A percentile compares a stretch with the other conserved stretches of the same genome.
phyloP scores from a whole-genome alignment of 495 filamentous ascomycete species.

The Podospora tetraspora region DNA sequence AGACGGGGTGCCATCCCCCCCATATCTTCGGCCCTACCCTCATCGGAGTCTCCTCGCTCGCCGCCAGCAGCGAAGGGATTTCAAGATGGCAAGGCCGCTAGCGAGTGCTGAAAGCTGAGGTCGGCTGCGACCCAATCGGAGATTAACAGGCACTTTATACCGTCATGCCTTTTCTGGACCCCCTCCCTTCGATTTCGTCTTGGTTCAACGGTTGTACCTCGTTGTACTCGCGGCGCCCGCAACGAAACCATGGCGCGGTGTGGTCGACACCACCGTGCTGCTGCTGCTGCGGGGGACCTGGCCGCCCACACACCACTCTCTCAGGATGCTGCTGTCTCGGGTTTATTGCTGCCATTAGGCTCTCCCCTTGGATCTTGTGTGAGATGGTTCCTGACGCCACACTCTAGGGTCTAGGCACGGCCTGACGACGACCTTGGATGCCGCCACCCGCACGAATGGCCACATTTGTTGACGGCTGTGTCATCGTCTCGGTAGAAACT shows the following conservation, averaged over 20 bases:
- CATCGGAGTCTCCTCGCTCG: background rate
- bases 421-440: background rate
- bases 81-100: constrained; percentile 14
- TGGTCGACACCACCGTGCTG: background rate
- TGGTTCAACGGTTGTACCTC: background rate
- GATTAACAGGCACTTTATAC: constrained; percentile 18
- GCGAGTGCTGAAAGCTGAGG: constrained; percentile 7
- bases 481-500: background rate
- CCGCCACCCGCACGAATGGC: background rate
- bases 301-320: background rate
- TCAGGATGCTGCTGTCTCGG: constrained; percentile 2
- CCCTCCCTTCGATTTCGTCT: background rate
- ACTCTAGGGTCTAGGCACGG: background rate
- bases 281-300: background rate
- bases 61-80: background rate
- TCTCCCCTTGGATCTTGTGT: background rate
- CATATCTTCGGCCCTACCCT: background rate
- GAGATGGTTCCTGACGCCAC: background rate
- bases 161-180: constrained; percentile 13
- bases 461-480: background rate
- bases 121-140: constrained; percentile 22
- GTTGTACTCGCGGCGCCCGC: background rate
- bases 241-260: background rate
- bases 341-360: constrained; percentile 1
- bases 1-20: background rate